Base-by-base conservation (phyloP, 192 early-diverging fungal genomes). In the Chytriomyces hyalinus region DNA sequence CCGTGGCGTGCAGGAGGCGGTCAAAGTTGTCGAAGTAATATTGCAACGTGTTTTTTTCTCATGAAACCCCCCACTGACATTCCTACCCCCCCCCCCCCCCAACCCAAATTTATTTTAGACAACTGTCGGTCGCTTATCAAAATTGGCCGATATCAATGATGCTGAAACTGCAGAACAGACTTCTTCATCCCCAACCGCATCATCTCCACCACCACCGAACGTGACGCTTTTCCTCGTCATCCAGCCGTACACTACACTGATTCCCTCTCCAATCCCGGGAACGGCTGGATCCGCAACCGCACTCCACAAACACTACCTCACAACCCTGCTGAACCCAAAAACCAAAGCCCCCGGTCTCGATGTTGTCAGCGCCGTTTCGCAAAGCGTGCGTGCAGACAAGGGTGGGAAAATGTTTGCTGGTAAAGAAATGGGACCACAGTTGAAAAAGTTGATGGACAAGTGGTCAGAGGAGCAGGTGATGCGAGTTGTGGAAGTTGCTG, bases 401-500 rank as follows among this genome's bases (percentile, higher is more conserved):
- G 71, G 65, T 8, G 47, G 63, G 11, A 48, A 36, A 24, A 48
- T 45, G 62, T 70, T 65, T 73, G 70, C 48, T 57, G 62, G 62
- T 36, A 79, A 73, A 48, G 68, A 67, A 49, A 74, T 48, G 61
- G 50, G 45, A 11, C 62, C 44, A 49, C 15, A 24, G 61, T 26
- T 26, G 69, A 70, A 28, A 67, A 60, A 3, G 80, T 50, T 69
- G 51, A 57, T 77, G 80, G 78, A 61, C 2, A 80, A 78, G 61
- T 86, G 84, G 84, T 36, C 47, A 43, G 50, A 72, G 60, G 73
- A 80, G 61, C 84, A 86, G 53, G 60, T 68, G 61, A 66, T 61
- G 44, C 49, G 84, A 0, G 82, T 86, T 26, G 60, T 86, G 44
- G 84, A 86, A 65, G 81, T 74, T 20, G 82, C 71, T 6, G 61